A percentile compares a stretch with the other conserved stretches of the same genome.
Evolutionary conservation across 2,329 filamentous ascomycete genomes (phyloP).

Genomic region (Trichoderma gracile): DNA sequence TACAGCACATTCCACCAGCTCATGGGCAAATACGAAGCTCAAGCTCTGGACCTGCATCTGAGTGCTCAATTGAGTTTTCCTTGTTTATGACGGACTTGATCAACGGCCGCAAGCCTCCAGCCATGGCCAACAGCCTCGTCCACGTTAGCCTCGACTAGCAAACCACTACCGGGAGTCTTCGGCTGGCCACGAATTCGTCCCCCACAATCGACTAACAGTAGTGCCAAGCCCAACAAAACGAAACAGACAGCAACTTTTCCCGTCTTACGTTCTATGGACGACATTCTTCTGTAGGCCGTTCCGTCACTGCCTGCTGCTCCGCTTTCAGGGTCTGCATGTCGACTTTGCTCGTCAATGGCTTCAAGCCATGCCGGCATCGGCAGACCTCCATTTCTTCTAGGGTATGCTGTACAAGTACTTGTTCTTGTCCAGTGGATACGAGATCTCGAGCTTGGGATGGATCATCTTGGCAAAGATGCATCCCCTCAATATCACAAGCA

Average conservation of each 20-base stretch:
- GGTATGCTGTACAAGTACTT: too few species aligned
- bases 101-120: neutral
- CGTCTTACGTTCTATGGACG: neutral
- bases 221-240: slow-evolving; percentile 9
- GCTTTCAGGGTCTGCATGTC: neutral
- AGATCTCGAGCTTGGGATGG: too few species aligned
- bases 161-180: slow-evolving; percentile 22
- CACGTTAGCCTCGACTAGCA: slow-evolving; percentile 8
- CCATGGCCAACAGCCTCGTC: slow-evolving; percentile 7
- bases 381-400: neutral
- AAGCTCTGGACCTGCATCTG: too few species aligned
- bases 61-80: neutral
- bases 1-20: neutral
- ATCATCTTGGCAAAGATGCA: neutral
- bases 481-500: slow-evolving; percentile 17
- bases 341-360: neutral
- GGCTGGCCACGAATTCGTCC: slow-evolving; percentile 10
- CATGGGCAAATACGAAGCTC: neutral
- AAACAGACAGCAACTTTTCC: slow-evolving; percentile 4
- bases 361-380: slow-evolving; percentile 10
- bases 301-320: neutral
- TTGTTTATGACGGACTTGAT: neutral
- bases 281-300: neutral
- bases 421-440: too few species aligned
- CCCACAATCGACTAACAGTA: slow-evolving; percentile 25